phyloP scores from a whole-genome alignment of 106 monocot genomes.

The Dendrobium officinale region DNA sequence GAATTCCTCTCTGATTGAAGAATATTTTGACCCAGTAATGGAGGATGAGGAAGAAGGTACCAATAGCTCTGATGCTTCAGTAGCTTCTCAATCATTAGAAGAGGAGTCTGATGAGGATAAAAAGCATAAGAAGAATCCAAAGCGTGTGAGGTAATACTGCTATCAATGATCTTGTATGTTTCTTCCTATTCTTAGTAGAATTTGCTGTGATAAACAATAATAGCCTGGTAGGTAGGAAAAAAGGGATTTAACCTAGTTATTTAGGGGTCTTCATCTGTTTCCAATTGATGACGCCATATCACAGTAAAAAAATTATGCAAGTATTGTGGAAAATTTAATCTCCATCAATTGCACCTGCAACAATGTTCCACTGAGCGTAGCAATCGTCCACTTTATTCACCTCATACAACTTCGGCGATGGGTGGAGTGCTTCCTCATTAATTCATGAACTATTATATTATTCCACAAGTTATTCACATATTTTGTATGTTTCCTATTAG shows the following conservation, averaged over 20 bases:
- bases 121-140: slow-evolving; percentile 23
- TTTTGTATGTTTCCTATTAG: too few species aligned
- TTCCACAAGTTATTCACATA: too few species aligned
- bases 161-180: background rate
- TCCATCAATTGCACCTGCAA: too few species aligned
- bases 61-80: slow-evolving; percentile 32
- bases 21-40: slow-evolving; percentile 66
- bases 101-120: slow-evolving; percentile 24
- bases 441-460: too few species aligned
- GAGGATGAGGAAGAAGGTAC: slow-evolving; percentile 32
- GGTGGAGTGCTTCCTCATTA: too few species aligned
- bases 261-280: background rate
- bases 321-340: too few species aligned
- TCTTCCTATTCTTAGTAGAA: background rate
- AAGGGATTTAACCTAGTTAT: background rate
- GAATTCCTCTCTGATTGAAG: slow-evolving; percentile 45
- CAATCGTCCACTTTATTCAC: too few species aligned
- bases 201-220: background rate
- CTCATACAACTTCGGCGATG: too few species aligned
- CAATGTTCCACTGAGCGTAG: too few species aligned
- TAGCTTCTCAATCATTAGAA: slow-evolving; percentile 25
- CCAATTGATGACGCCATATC: background rate
- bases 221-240: too few species aligned
- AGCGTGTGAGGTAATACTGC: slow-evolving; percentile 42
- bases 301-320: background rate